Evolutionary conservation across 164 flowering plant genomes (phyloP).

Genomic region (Piper betle): DNA sequence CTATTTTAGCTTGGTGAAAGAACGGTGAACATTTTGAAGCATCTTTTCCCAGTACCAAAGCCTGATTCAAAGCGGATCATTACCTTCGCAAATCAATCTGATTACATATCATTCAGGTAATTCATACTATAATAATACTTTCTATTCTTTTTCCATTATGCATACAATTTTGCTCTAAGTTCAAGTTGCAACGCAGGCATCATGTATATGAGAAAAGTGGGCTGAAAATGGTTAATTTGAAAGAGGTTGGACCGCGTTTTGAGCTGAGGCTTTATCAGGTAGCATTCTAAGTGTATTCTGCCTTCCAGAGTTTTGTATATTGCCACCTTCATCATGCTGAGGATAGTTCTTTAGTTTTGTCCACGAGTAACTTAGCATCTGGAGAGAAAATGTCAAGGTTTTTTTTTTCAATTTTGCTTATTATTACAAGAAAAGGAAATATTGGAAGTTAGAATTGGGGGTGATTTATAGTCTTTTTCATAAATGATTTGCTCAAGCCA

Average conservation of each 20-base stretch:
- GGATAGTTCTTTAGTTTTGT: too few species aligned
- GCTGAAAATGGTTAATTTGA: constrained; percentile 11
- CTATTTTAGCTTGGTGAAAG: constrained; percentile 70
- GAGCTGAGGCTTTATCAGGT: constrained; percentile 83
- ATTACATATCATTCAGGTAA: constrained; percentile 95
- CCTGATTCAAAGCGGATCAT: constrained; percentile 77
- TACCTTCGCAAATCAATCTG: constrained; percentile 81
- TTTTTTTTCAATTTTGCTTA: too few species aligned
- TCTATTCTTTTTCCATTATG: neutral
- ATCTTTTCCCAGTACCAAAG: constrained; percentile 7
- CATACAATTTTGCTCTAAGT: neutral
- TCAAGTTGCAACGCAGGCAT: constrained; percentile 36
- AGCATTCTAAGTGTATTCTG: neutral
- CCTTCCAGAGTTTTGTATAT: neutral
- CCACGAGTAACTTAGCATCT: neutral
- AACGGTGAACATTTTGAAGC: constrained; percentile 28
- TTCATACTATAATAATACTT: constrained; percentile 7
- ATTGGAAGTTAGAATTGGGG: neutral
- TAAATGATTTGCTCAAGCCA: too few species aligned
- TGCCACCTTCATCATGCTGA: neutral
- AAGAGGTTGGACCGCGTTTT: constrained; percentile 24
- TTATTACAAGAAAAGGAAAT: neutral
- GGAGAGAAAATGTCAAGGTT: neutral
- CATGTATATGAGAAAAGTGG: constrained; percentile 82
- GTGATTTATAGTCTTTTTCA: too few species aligned